These are phyloP conservation scores for Rutidosis leptorrhynchoides DNA, from an alignment of 129 eudicot species.

Conservation along the genomic window DNA sequence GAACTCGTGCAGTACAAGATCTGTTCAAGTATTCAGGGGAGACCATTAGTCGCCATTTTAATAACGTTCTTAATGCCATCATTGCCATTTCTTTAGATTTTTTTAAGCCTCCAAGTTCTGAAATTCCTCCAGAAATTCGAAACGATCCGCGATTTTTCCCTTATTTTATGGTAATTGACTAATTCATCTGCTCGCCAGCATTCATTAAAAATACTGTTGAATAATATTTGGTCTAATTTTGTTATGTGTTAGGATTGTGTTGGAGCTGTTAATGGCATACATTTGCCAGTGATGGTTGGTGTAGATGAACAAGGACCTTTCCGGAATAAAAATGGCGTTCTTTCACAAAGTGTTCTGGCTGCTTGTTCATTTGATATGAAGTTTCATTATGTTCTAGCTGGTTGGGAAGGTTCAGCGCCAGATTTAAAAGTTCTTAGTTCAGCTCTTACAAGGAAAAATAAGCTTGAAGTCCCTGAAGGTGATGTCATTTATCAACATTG, in stretches of 20 bases:
- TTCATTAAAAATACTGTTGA: not conserved
- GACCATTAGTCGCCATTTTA: constrained; percentile 69
- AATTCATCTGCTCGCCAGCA: too few species aligned
- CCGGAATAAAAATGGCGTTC: constrained; percentile 47
- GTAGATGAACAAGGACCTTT: constrained; percentile 67
- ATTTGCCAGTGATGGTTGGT: constrained; percentile 55
- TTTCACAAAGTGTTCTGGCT: constrained; percentile 56
- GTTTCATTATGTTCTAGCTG: constrained; percentile 61
- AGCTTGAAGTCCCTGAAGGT: constrained; percentile 61
- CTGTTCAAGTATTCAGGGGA: constrained; percentile 59
- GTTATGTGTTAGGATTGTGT: constrained; percentile 47
- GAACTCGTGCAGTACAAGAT: constrained; percentile 61
- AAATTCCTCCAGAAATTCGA: constrained; percentile 55
- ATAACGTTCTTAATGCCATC: constrained; percentile 60
- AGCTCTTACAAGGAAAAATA: constrained; percentile 57
- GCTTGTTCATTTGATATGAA: constrained; percentile 65
- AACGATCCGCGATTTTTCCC: constrained; percentile 65
- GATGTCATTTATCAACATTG: not conserved
- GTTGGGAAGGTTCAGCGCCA: constrained; percentile 67
- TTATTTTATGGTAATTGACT: constrained; percentile 55
- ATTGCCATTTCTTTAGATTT: constrained; percentile 52
- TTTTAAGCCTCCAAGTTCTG: constrained; percentile 50
- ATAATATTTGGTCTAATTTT: not conserved
- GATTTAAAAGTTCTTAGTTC: constrained; percentile 51
- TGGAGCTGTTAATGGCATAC: constrained; percentile 61